phyloP scores from a whole-genome alignment of 306 rosid species.

The Canavalia gladiata region DNA sequence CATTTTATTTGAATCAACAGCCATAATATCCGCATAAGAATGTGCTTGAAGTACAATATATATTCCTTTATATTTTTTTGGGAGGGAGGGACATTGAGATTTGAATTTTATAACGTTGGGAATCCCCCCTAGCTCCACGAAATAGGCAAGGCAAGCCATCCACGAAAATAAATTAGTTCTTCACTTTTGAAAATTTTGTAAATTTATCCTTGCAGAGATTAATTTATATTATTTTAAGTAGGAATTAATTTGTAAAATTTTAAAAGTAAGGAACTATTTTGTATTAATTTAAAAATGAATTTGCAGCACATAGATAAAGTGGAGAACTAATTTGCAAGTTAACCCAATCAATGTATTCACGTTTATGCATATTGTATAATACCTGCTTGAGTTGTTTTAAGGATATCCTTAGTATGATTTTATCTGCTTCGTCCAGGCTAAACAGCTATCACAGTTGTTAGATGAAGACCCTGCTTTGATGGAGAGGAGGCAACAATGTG shows the following conservation, averaged over 20 bases:
- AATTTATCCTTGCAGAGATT: too few species aligned
- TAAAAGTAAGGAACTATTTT: too few species aligned
- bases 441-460: constrained; percentile 73
- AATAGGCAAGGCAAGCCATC: too few species aligned
- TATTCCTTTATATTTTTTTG: too few species aligned
- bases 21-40: background rate
- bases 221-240: too few species aligned
- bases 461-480: constrained; percentile 96
- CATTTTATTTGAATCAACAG: background rate
- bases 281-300: too few species aligned
- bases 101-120: background rate
- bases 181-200: too few species aligned
- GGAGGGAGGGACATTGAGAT: background rate
- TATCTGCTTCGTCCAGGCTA: constrained; percentile 58
- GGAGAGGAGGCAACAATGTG: constrained; percentile 92
- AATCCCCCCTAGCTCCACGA: too few species aligned
- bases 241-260: too few species aligned
- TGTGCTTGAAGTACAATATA: background rate
- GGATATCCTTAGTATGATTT: background rate
- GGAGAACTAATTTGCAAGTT: too few species aligned
- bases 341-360: background rate
- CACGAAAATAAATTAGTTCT: too few species aligned
- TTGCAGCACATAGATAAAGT: too few species aligned
- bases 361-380: background rate
- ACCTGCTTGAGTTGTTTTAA: background rate